phyloP scores from a whole-genome alignment of 2,329 filamentous ascomycete species.

The Xylaria sp. region DNA sequence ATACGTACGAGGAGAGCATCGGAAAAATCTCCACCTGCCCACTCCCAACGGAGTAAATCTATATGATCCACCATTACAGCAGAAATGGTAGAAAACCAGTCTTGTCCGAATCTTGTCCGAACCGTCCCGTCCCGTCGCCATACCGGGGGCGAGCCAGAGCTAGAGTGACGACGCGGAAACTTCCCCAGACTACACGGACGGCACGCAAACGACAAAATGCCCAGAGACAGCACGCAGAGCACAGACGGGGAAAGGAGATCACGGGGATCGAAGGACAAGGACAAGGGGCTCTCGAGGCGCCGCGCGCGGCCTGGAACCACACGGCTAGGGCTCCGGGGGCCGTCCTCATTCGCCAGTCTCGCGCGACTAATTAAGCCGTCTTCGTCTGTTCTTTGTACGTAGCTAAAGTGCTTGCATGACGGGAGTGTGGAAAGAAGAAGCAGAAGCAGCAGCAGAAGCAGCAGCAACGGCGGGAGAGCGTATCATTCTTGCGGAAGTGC shows the following conservation, averaged over 20 bases:
- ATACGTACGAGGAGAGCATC: slow-evolving; percentile 1
- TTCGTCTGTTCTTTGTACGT: slow-evolving; percentile 1
- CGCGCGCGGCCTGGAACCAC: slow-evolving; percentile 16
- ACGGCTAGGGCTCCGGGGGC: slow-evolving; percentile 11
- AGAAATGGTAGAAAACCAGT: neutral
- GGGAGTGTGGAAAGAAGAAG: neutral
- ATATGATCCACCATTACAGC: slow-evolving; percentile 8
- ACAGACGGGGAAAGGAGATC: slow-evolving; percentile 33
- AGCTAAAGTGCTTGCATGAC: slow-evolving; percentile 34
- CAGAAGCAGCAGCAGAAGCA: neutral
- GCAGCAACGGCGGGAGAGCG: slow-evolving; percentile 9
- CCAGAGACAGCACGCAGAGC: slow-evolving; percentile 28
- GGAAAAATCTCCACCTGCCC: neutral
- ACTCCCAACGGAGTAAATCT: slow-evolving; percentile 1
- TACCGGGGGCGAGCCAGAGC: neutral
- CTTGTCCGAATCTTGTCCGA: neutral
- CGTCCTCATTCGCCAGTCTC: slow-evolving; percentile 4
- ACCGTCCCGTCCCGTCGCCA: neutral
- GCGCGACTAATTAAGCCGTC: neutral
- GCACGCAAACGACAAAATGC: slow-evolving; percentile 7
- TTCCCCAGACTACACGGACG: slow-evolving; percentile 22
- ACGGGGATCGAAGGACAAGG: slow-evolving; percentile 23
- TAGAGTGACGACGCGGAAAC: slow-evolving; percentile 12
- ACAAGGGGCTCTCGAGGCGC: neutral
- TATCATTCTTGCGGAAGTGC: slow-evolving; percentile 28